Evolutionary conservation across 2,329 filamentous ascomycete genomes (phyloP), one percentile per base, ranked within the genome.

Genomic region (Monilinia vaccinii-corymbosi): DNA sequence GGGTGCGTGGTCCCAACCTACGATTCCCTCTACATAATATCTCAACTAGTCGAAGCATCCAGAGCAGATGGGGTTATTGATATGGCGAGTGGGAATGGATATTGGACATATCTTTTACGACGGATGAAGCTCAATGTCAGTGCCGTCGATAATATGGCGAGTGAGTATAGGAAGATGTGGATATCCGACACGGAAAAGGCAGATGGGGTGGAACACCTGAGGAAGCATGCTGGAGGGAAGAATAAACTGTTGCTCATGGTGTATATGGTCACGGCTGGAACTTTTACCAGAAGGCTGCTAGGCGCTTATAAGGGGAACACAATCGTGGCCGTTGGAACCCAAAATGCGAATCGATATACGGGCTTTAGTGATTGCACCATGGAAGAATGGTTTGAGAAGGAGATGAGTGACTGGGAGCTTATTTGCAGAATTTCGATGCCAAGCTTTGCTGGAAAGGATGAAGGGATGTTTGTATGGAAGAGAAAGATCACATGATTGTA

Each of bases 361-460:
- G 85, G 80, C 0, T 90, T 91, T 71, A 78, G 76, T 58, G 76
- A 79, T 65, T 75, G 80, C 71, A 84, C 80, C 28, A 82, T 89
- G 71, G 85, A 85, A 66, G 79, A 85, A 68, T 91, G 83, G 75
- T 84, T 90, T 74, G 79, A 73, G 62, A 74, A 71, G 51, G 80
- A 86, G 68, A 78, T 82, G 66, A 71, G 69, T 31, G 76, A 75
- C 1, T 91, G 84, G 80, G 77, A 78, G 53, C 80, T 81, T 71
- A 76, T 81, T 2, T 77, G 82, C 16, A 84, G 87, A 74, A 77
- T 90, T 63, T 79, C 87, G 4, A 71, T 91, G 69, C 87, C 87
- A 25, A 89, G 85, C 71, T 91, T 91, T 73, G 83, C 86, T 3
- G 87, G 85, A 32, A 91, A 91, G 71, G 88, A 91, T 67, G 87